These are phyloP conservation scores for Xylaria telfairii DNA, from an alignment of 495 filamentous ascomycete genomes.

Conservation along the genomic window DNA sequence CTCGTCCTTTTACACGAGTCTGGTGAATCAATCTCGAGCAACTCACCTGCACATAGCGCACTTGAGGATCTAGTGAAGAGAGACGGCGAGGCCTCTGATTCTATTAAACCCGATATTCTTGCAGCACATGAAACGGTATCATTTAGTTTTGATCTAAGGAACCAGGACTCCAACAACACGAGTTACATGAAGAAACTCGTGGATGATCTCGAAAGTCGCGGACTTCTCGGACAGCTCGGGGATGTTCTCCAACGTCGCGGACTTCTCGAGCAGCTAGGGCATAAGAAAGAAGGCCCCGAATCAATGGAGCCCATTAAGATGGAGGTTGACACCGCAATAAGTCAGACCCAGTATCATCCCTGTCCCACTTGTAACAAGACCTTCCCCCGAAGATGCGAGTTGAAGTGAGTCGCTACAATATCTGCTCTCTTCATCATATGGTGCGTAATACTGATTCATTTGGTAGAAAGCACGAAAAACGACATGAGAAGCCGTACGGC, in stretches of 20 bases:
- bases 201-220: slow-evolving; percentile 25
- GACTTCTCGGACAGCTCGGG: slow-evolving; percentile 36
- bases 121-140: not conserved
- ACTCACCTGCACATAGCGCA: not conserved
- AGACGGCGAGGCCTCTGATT: slow-evolving; percentile 2
- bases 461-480: slow-evolving; percentile 82
- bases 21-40: not conserved
- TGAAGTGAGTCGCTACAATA: slow-evolving; percentile 64
- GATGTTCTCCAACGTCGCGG: slow-evolving; percentile 27
- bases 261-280: slow-evolving; percentile 42
- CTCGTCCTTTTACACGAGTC: slow-evolving; percentile 1
- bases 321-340: slow-evolving; percentile 6
- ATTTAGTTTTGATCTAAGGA: not conserved
- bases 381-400: slow-evolving; percentile 67
- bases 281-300: slow-evolving; percentile 32
- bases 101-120: slow-evolving; percentile 8
- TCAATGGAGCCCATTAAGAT: slow-evolving; percentile 22
- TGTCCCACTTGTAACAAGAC: slow-evolving; percentile 63
- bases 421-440: not conserved
- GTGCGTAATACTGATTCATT: not conserved
- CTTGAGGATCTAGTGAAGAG: not conserved
- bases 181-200: slow-evolving; percentile 26
- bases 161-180: slow-evolving; percentile 20
- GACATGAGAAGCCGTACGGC: slow-evolving; percentile 85
- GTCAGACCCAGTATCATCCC: slow-evolving; percentile 46